Evolutionary conservation across 495 filamentous ascomycete species (phyloP).

Genomic region (Parathielavia hyrcaniae): DNA sequence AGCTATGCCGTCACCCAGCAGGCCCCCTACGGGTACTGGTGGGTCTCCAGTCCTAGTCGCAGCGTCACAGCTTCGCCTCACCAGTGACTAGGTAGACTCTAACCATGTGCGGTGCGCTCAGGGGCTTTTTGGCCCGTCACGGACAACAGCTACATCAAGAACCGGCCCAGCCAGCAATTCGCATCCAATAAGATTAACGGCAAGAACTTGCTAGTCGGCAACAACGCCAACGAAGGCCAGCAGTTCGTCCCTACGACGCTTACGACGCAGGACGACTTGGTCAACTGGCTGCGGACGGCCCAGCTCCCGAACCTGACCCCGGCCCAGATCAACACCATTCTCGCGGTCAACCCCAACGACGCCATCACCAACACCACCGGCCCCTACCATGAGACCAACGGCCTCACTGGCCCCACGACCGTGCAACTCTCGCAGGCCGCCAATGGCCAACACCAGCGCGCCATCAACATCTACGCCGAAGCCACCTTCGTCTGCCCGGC

Average conservation of each 20-base stretch:
- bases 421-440: constrained; percentile 23
- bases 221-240: constrained; percentile 50
- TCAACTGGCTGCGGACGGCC: constrained; percentile 35
- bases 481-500: constrained; percentile 56
- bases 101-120: background rate
- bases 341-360: constrained; percentile 31
- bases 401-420: constrained; percentile 22
- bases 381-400: constrained; percentile 29
- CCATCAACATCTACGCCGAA: constrained; percentile 55
- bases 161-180: constrained; percentile 49
- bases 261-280: constrained; percentile 43
- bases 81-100: too few relatives aligned
- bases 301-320: constrained; percentile 47
- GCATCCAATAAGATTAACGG: constrained; percentile 48
- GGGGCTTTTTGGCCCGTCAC: constrained; percentile 59
- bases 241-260: constrained; percentile 41
- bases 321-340: constrained; percentile 39
- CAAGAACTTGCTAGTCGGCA: constrained; percentile 45
- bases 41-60: background rate
- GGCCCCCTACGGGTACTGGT: constrained; percentile 33
- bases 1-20: constrained; percentile 43
- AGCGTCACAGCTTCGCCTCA: background rate
- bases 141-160: constrained; percentile 51
- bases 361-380: constrained; percentile 15
- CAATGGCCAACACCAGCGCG: constrained; percentile 35